phyloP scores from a whole-genome alignment of 1,284 basidiomycete species.

The Ustilago hordei region DNA sequence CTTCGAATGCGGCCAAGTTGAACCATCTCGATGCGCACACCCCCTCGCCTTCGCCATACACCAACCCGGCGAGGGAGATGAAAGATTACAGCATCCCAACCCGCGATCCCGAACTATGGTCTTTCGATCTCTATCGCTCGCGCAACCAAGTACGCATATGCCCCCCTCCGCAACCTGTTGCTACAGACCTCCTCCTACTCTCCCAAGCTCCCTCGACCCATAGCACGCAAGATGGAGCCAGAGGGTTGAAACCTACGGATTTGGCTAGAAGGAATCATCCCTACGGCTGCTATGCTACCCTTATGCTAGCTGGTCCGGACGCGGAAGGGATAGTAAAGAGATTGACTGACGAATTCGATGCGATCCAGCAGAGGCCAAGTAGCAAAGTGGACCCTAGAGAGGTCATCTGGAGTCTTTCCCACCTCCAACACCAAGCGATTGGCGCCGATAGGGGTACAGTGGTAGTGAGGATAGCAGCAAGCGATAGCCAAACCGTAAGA shows the following conservation, averaged over 20 bases:
- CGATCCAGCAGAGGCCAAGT: conserved; percentile 75
- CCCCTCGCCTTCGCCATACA: background rate
- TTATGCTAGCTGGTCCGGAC: conserved; percentile 79
- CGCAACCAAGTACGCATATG: conserved; percentile 84
- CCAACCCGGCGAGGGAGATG: background rate
- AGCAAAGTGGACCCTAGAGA: conserved; percentile 70
- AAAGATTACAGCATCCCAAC: conserved; percentile 4
- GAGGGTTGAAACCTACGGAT: conserved; percentile 15
- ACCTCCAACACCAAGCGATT: conserved; percentile 34
- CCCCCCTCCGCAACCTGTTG: conserved; percentile 75
- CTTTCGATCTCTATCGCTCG: conserved; percentile 84
- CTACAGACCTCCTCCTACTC: conserved; percentile 81
- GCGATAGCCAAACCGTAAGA: conserved; percentile 79
- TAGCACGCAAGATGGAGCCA: background rate
- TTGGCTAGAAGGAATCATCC: conserved; percentile 78
- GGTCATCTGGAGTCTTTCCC: conserved; percentile 82
- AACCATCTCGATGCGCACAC: conserved; percentile 30
- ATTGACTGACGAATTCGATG: conserved; percentile 74
- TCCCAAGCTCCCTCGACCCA: conserved; percentile 71
- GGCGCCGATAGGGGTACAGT: conserved; percentile 69
- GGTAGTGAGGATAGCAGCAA: conserved; percentile 80
- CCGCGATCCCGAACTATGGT: conserved; percentile 82
- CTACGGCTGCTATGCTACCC: conserved; percentile 85
- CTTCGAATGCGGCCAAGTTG: background rate
- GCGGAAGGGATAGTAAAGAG: conserved; percentile 72